Percentiles rank a stretch among this genome's conserved stretches.
Conservation (phyloP, 2,329 filamentous ascomycete species). For the Epichloe brachyelytri region DNA sequence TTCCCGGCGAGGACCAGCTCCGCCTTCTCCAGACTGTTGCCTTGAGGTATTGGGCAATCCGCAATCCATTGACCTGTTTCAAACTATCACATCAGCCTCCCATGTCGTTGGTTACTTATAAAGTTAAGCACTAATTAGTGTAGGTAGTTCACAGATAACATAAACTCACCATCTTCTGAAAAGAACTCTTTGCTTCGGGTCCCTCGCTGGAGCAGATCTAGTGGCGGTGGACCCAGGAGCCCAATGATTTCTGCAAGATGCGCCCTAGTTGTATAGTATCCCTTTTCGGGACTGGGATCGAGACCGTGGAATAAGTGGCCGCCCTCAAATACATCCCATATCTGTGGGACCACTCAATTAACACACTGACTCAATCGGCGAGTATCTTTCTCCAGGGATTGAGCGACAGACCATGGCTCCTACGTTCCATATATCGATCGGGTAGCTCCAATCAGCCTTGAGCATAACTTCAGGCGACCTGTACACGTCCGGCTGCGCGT, state of each 20-base stretch:
- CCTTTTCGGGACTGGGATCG: conserved; percentile 1
- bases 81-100: too few relatives aligned
- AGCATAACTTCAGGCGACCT: conserved; percentile 15
- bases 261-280: conserved; percentile 10
- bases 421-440: conserved; percentile 12
- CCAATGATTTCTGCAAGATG: conserved; percentile 14
- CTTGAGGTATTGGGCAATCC: too few relatives aligned
- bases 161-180: too few relatives aligned
- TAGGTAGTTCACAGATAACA: too few relatives aligned
- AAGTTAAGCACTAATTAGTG: too few relatives aligned
- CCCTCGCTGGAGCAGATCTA: conserved; percentile 1
- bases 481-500: conserved; percentile 13
- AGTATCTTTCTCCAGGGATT: not conserved
- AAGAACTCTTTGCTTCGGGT: too few relatives aligned
- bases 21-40: too few relatives aligned
- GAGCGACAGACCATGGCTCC: conserved; percentile 10
- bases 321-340: conserved; percentile 14
- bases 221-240: conserved; percentile 11
- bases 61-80: too few relatives aligned
- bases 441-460: conserved; percentile 13
- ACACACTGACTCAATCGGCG: too few relatives aligned
- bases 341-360: conserved; percentile 1
- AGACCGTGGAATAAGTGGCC: conserved; percentile 12
- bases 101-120: too few relatives aligned
- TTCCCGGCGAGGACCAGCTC: too few relatives aligned